Conservation (phyloP, 805 yeast species). For the Metschnikowia kunwiensis region DNA sequence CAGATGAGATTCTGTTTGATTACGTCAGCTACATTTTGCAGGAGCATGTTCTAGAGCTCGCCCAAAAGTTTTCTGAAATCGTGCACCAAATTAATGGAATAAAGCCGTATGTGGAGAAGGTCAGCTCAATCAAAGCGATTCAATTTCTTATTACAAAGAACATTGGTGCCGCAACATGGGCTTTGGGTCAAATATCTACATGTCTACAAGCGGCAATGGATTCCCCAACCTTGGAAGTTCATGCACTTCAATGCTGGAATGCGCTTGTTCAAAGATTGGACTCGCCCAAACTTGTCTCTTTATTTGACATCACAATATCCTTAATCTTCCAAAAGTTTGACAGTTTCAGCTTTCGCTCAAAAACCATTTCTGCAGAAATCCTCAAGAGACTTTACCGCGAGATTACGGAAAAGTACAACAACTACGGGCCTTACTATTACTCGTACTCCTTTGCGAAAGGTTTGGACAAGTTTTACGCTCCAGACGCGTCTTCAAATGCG, state of each 20-base stretch:
- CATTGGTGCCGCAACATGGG: slow-evolving; percentile 51
- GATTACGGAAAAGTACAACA: slow-evolving; percentile 31
- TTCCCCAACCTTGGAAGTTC: slow-evolving; percentile 53
- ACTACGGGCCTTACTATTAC: slow-evolving; percentile 51
- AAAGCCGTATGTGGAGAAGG: slow-evolving; percentile 68
- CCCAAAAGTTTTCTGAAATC: slow-evolving; percentile 74
- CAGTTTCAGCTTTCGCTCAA: slow-evolving; percentile 47
- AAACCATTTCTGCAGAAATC: slow-evolving; percentile 50
- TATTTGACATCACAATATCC: slow-evolving; percentile 73
- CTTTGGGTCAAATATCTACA: slow-evolving; percentile 81
- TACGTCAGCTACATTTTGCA: slow-evolving; percentile 37
- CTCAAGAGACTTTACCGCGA: slow-evolving; percentile 37
- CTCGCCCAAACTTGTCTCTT: slow-evolving; percentile 54
- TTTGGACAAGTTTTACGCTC: slow-evolving; percentile 22
- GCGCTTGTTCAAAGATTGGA: slow-evolving; percentile 55
- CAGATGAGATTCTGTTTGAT: slow-evolving; percentile 20
- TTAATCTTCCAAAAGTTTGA: slow-evolving; percentile 68
- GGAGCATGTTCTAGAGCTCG: slow-evolving; percentile 66
- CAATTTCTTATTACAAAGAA: slow-evolving; percentile 58
- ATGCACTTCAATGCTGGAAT: slow-evolving; percentile 68
- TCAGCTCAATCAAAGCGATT: slow-evolving; percentile 70
- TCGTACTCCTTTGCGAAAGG: slow-evolving; percentile 44
- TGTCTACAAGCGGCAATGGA: slow-evolving; percentile 80
- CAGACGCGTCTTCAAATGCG: slow-evolving; percentile 26
- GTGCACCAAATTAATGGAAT: slow-evolving; percentile 71